phyloP scores from a whole-genome alignment of 805 yeast species.

The Kodamaea kaohsiungensis region DNA sequence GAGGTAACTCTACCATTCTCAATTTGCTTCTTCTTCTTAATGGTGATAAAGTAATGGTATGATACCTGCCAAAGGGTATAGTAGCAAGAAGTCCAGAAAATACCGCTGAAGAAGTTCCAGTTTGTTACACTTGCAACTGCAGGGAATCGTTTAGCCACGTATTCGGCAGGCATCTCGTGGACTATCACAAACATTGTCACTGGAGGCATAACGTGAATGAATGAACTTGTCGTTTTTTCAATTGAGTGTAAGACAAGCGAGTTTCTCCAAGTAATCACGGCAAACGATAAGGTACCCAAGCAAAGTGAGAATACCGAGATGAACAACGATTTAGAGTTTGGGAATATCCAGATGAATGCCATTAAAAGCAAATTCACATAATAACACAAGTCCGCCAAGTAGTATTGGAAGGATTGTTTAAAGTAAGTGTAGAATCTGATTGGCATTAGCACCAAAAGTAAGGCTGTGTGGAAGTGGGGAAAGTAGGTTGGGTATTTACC shows the following conservation, averaged over 20 bases:
- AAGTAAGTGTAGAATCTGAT: constrained; percentile 80
- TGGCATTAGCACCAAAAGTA: constrained; percentile 72
- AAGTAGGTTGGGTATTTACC: constrained; percentile 78
- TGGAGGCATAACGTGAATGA: constrained; percentile 91
- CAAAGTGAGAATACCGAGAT: constrained; percentile 83
- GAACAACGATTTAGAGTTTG: constrained; percentile 69
- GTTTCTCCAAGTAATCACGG: constrained; percentile 94
- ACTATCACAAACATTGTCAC: constrained; percentile 82
- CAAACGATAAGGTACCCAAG: constrained; percentile 88
- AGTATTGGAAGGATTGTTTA: constrained; percentile 78
- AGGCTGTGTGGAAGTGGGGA: constrained; percentile 69
- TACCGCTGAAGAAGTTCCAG: constrained; percentile 73
- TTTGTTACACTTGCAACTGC: constrained; percentile 66
- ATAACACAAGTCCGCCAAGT: constrained; percentile 90
- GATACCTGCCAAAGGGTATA: constrained; percentile 88
- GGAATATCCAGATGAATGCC: constrained; percentile 79
- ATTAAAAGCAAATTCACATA: constrained; percentile 76
- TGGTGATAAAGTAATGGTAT: constrained; percentile 90
- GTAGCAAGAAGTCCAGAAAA: constrained; percentile 75
- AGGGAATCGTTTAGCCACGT: constrained; percentile 65
- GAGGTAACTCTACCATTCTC: constrained; percentile 85
- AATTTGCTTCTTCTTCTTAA: constrained; percentile 75
- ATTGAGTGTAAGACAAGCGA: constrained; percentile 88
- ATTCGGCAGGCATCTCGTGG: constrained; percentile 64
- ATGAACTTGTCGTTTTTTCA: constrained; percentile 89